Percentiles rank a stretch among this genome's conserved stretches.
Conservation (phyloP, 306 rosid species). For the Pyrus betulifolia region DNA sequence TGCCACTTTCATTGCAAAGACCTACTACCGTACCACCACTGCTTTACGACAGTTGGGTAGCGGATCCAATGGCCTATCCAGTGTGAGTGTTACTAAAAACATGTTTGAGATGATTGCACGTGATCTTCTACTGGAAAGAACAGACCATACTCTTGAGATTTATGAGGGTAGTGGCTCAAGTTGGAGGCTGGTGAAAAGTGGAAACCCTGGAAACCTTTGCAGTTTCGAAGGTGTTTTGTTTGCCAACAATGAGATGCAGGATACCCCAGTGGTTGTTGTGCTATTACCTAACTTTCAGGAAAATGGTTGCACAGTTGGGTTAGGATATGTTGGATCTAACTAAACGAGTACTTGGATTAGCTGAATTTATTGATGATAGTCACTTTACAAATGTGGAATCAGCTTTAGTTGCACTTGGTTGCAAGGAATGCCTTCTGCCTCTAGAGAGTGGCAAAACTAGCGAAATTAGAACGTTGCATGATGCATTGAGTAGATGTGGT, state of each 20-base stretch:
- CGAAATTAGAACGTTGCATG: constrained; percentile 55
- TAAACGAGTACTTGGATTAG: constrained; percentile 76
- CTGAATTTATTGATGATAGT: constrained; percentile 87
- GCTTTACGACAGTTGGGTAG: constrained; percentile 72
- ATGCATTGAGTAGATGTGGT: constrained; percentile 71
- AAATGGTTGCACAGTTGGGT: constrained; percentile 75
- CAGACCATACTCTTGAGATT: constrained; percentile 85
- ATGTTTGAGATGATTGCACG: constrained; percentile 88
- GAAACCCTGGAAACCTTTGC: constrained; percentile 93
- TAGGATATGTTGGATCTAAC: constrained; percentile 82
- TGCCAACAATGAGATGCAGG: constrained; percentile 98
- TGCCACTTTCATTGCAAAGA: constrained; percentile 88
- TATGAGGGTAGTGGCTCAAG: constrained; percentile 89
- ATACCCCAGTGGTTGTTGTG: constrained; percentile 77
- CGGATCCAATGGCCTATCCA: constrained; percentile 66
- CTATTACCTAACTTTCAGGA: constrained; percentile 58
- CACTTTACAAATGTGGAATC: constrained; percentile 91
- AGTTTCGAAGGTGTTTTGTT: constrained; percentile 84
- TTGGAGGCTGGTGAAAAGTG: constrained; percentile 80
- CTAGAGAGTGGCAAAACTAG: constrained; percentile 49
- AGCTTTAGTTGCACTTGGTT: constrained; percentile 86
- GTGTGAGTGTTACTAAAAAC: constrained; percentile 70
- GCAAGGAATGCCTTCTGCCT: constrained; percentile 91
- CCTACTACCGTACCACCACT: constrained; percentile 82
- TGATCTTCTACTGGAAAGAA: constrained; percentile 83